phyloP scores from a whole-genome alignment of 2,329 filamentous ascomycete genomes.

The Mycogone perniciosa region DNA sequence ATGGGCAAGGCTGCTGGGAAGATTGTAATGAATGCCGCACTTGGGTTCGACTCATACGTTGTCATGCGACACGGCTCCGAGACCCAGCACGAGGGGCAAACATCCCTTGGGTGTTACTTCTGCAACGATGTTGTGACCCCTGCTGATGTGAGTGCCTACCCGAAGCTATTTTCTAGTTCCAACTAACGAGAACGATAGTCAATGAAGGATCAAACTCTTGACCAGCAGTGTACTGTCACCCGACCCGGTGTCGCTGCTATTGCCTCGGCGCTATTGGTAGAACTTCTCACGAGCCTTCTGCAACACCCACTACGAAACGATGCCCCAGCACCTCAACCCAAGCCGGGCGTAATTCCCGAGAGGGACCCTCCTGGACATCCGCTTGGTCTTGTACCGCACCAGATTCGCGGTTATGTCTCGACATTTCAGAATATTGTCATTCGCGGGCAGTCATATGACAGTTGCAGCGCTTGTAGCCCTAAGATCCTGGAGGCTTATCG shows the following conservation, averaged over 20 bases:
- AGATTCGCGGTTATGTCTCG: conserved; percentile 70
- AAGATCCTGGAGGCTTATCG: conserved; percentile 63
- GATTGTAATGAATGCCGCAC: conserved; percentile 91
- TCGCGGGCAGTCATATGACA: conserved; percentile 68
- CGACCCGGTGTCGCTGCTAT: conserved; percentile 88
- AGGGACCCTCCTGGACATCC: conserved; percentile 53
- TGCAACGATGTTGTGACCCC: conserved; percentile 97
- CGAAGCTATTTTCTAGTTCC: not conserved
- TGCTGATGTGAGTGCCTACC: conserved; percentile 64
- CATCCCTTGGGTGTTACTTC: conserved; percentile 89
- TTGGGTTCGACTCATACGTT: conserved; percentile 94
- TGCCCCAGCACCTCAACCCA: conserved; percentile 49
- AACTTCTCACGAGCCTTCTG: conserved; percentile 78
- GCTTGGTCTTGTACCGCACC: conserved; percentile 68
- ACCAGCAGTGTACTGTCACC: conserved; percentile 97
- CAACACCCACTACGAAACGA: conserved; percentile 73
- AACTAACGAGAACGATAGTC: conserved; percentile 49
- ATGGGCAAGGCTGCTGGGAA: conserved; percentile 92
- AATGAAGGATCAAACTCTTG: conserved; percentile 87
- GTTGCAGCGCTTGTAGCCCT: conserved; percentile 73
- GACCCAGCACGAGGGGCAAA: conserved; percentile 46
- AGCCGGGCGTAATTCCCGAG: conserved; percentile 38
- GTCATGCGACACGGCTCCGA: conserved; percentile 90
- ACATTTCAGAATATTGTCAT: conserved; percentile 70
- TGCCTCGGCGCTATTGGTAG: conserved; percentile 84